Evolutionary conservation across 2,329 filamentous ascomycete genomes (phyloP).

Genomic region (Pestalotiopsis sp.): DNA sequence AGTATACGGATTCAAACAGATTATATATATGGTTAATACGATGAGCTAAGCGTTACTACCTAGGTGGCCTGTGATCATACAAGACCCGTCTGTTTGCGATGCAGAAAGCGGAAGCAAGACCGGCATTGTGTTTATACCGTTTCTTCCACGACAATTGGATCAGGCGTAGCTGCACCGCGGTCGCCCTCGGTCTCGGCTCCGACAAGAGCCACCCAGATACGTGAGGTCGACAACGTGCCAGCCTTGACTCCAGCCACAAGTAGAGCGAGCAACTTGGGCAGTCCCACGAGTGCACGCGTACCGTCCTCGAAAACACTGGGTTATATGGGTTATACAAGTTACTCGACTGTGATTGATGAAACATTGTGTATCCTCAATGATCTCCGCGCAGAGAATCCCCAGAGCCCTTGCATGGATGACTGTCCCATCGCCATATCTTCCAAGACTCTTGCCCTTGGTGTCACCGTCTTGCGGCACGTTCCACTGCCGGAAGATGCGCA

Average conservation of each 20-base stretch:
- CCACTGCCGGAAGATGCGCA: slow-evolving; percentile 3
- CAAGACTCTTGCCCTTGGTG: slow-evolving; percentile 6
- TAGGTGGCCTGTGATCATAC: slow-evolving; percentile 45
- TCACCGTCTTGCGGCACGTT: slow-evolving; percentile 7
- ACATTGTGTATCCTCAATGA: slow-evolving; percentile 7
- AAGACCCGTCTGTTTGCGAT: slow-evolving; percentile 42
- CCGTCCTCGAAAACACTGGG: slow-evolving; percentile 19
- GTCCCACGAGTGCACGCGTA: slow-evolving; percentile 17
- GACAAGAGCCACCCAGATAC: slow-evolving; percentile 1
- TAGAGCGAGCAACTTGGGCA: slow-evolving; percentile 7
- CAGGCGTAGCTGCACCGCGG: background rate
- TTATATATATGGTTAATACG: background rate
- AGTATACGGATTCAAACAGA: background rate
- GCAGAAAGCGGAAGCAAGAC: slow-evolving; percentile 33
- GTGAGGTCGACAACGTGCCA: background rate
- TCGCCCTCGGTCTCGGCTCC: slow-evolving; percentile 10
- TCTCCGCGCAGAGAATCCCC: background rate
- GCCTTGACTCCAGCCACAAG: background rate
- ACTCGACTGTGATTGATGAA: slow-evolving; percentile 10
- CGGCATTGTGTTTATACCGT: slow-evolving; percentile 38
- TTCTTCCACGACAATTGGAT: slow-evolving; percentile 16
- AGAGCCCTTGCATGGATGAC: background rate
- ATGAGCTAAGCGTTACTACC: background rate
- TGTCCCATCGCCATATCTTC: slow-evolving; percentile 3
- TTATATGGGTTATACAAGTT: slow-evolving; percentile 11